Evolutionary conservation across 2,329 filamentous ascomycete species (phyloP).

Genomic region (Alternaria sp.): DNA sequence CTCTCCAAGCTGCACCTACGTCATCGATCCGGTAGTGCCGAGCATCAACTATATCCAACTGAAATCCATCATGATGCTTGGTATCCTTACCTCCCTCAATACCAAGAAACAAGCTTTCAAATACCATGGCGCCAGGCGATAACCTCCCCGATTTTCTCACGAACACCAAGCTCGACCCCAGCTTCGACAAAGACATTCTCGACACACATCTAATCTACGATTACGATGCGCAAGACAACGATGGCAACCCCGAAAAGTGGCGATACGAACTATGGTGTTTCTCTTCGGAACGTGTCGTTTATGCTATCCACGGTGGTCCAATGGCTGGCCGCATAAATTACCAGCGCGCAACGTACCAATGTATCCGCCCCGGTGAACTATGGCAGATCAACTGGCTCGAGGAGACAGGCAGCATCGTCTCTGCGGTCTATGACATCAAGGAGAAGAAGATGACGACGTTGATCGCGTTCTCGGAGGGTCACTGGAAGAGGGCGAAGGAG

Average conservation of each 20-base stretch:
- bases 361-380: slow-evolving; percentile 62
- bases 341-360: slow-evolving; percentile 63
- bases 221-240: slow-evolving; percentile 57
- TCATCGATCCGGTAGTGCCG: slow-evolving; percentile 1
- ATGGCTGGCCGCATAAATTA: slow-evolving; percentile 59
- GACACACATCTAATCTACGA: slow-evolving; percentile 65
- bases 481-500: slow-evolving; percentile 60
- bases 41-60: neutral
- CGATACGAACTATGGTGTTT: slow-evolving; percentile 68
- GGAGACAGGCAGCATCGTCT: slow-evolving; percentile 64
- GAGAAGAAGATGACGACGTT: slow-evolving; percentile 58
- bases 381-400: slow-evolving; percentile 69
- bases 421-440: slow-evolving; percentile 62
- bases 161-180: slow-evolving; percentile 33
- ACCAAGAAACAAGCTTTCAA: neutral
- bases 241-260: slow-evolving; percentile 64
- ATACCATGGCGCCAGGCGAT: slow-evolving; percentile 30
- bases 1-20: neutral
- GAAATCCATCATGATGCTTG: neutral
- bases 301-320: slow-evolving; percentile 65
- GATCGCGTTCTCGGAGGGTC: slow-evolving; percentile 61
- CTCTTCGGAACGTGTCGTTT: slow-evolving; percentile 60
- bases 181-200: slow-evolving; percentile 59
- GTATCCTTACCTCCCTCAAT: neutral
- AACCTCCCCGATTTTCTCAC: slow-evolving; percentile 33